These are phyloP conservation scores for Trametes cubensis DNA, from an alignment of 768 basidiomycete species.

Conservation along the genomic window DNA sequence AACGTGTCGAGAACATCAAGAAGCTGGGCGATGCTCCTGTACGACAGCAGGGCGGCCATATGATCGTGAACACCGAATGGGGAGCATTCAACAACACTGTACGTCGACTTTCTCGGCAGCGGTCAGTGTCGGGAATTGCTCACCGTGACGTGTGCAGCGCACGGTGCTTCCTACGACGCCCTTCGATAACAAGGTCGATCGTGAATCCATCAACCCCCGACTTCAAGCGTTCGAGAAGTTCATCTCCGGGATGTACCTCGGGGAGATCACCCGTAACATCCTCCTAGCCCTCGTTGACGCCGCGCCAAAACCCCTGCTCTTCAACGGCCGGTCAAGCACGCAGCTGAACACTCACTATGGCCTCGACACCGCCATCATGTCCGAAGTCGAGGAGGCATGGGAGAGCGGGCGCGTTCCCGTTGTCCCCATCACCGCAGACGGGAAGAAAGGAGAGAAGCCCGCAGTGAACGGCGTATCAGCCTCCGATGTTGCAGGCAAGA, in stretches of 20 bases:
- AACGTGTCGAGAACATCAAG: slow-evolving; percentile 79
- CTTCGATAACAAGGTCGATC: slow-evolving; percentile 90
- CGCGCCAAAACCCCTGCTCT: slow-evolving; percentile 69
- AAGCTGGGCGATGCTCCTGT: slow-evolving; percentile 74
- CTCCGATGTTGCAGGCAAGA: neutral
- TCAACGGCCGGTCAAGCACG: slow-evolving; percentile 74
- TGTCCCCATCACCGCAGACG: slow-evolving; percentile 8
- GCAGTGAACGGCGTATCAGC: slow-evolving; percentile 20
- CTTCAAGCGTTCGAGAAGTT: slow-evolving; percentile 98
- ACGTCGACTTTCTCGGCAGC: slow-evolving; percentile 31
- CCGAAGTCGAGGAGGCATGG: slow-evolving; percentile 80
- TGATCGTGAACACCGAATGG: slow-evolving; percentile 99
- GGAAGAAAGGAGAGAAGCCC: slow-evolving; percentile 4
- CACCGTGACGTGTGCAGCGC: slow-evolving; percentile 49
- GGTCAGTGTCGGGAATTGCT: neutral
- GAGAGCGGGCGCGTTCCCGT: slow-evolving; percentile 30
- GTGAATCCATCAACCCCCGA: slow-evolving; percentile 90
- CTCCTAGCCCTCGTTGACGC: slow-evolving; percentile 82
- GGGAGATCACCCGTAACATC: slow-evolving; percentile 88
- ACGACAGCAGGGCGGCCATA: slow-evolving; percentile 65
- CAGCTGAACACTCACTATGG: slow-evolving; percentile 90
- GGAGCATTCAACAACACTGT: slow-evolving; percentile 96
- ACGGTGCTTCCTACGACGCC: slow-evolving; percentile 83
- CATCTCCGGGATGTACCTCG: slow-evolving; percentile 98
- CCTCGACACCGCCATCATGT: slow-evolving; percentile 92